Conservation (phyloP, 164 flowering plant species). For the Saururus chinensis region DNA sequence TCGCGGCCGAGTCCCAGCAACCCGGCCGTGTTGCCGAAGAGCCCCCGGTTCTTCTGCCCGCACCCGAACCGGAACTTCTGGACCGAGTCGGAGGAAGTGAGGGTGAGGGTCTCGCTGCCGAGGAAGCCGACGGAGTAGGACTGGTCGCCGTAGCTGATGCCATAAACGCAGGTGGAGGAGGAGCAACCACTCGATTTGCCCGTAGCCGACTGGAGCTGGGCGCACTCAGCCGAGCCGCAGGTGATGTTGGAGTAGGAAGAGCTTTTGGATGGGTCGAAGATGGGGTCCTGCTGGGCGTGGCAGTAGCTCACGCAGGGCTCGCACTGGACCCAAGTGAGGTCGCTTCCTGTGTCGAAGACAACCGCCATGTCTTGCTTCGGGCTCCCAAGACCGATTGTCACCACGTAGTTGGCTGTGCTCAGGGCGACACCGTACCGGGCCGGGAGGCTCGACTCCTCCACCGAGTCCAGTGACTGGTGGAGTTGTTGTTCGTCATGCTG, state of each 20-base stretch:
- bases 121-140: slow-evolving; percentile 36
- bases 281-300: slow-evolving; percentile 33
- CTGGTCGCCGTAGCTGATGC: slow-evolving; percentile 39
- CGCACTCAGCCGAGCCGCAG: slow-evolving; percentile 23
- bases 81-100: slow-evolving; percentile 19
- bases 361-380: slow-evolving; percentile 37
- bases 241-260: slow-evolving; percentile 25
- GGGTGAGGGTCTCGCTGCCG: slow-evolving; percentile 23
- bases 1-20: slow-evolving; percentile 43
- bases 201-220: slow-evolving; percentile 22
- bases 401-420: slow-evolving; percentile 47
- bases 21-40: slow-evolving; percentile 40
- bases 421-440: slow-evolving; percentile 28
- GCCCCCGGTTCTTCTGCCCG: slow-evolving; percentile 46
- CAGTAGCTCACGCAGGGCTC: slow-evolving; percentile 36
- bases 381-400: slow-evolving; percentile 57
- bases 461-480: not conserved
- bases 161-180: slow-evolving; percentile 30
- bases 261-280: slow-evolving; percentile 30
- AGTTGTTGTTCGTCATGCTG: not conserved
- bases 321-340: slow-evolving; percentile 59
- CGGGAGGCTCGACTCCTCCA: slow-evolving; percentile 11
- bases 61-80: slow-evolving; percentile 37
- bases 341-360: slow-evolving; percentile 39
- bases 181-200: slow-evolving; percentile 23